A percentile compares a stretch with the other conserved stretches of the same genome.
Evolutionary conservation across 305 asterid genomes (phyloP).

Genomic region (Rubia balearica): DNA sequence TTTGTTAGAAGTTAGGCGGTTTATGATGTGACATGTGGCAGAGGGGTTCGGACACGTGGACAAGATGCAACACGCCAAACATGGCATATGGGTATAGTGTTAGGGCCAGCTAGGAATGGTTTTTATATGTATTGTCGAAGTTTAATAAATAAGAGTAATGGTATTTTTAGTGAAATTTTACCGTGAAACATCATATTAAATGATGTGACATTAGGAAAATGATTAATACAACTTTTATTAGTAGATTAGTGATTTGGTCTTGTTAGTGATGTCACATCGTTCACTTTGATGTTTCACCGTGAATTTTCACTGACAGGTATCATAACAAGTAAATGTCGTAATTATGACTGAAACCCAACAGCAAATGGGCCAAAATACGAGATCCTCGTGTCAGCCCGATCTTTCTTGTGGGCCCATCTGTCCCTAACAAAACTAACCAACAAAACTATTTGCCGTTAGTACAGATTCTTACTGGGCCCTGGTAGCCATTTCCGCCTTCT

Average conservation of each 20-base stretch:
- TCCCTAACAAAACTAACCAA: neutral
- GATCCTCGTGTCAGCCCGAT: conserved; percentile 31
- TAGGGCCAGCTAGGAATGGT: conserved; percentile 13
- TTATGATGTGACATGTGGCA: neutral
- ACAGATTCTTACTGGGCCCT: conserved; percentile 12
- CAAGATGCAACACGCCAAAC: conserved; percentile 19
- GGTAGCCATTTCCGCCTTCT: conserved; percentile 1
- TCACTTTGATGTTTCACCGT: too few relatives aligned
- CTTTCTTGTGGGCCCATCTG: conserved; percentile 17
- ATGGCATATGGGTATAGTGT: neutral
- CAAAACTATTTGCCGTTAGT: conserved; percentile 14
- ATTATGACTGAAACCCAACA: conserved; percentile 10
- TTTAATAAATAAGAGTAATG: neutral
- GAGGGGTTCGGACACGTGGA: conserved; percentile 22
- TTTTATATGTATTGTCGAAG: neutral
- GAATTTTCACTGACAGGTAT: too few relatives aligned
- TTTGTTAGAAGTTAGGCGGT: neutral
- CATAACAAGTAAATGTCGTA: neutral
- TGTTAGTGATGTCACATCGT: too few relatives aligned
- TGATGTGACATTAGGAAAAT: too few relatives aligned
- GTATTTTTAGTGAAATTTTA: too few relatives aligned
- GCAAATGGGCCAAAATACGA: conserved; percentile 27
- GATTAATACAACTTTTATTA: too few relatives aligned
- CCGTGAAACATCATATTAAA: too few relatives aligned
- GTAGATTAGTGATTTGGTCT: too few relatives aligned